phyloP scores from a whole-genome alignment of 805 yeast species.

The Spathaspora gorwiae region DNA sequence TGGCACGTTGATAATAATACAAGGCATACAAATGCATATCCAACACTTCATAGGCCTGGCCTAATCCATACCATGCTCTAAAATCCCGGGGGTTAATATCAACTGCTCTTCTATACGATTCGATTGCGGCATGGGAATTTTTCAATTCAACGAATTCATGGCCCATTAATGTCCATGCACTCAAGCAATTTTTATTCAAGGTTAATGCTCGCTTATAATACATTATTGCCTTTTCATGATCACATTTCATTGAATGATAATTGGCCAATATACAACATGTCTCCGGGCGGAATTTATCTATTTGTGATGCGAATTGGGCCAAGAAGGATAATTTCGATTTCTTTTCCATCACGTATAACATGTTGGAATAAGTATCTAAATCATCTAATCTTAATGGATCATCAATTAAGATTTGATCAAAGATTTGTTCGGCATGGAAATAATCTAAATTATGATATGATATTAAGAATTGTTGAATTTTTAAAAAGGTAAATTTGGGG shows the following conservation, averaged over 20 bases:
- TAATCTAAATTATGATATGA: slow-evolving; percentile 85
- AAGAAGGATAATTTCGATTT: slow-evolving; percentile 75
- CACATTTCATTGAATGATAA: slow-evolving; percentile 84
- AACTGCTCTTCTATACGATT: slow-evolving; percentile 88
- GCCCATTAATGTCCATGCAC: slow-evolving; percentile 98
- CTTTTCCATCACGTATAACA: slow-evolving; percentile 90
- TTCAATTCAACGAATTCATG: slow-evolving; percentile 96
- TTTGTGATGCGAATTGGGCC: slow-evolving; percentile 78
- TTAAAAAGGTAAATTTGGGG: slow-evolving; percentile 70
- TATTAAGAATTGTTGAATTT: slow-evolving; percentile 77
- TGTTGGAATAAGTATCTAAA: slow-evolving; percentile 89
- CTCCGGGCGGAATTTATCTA: slow-evolving; percentile 87
- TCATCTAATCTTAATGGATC: slow-evolving; percentile 91
- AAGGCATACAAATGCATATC: slow-evolving; percentile 92
- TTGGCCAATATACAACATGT: slow-evolving; percentile 93
- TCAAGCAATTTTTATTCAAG: slow-evolving; percentile 70
- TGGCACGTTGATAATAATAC: slow-evolving; percentile 88
- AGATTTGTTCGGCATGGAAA: slow-evolving; percentile 68
- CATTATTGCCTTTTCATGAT: slow-evolving; percentile 92
- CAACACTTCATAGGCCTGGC: slow-evolving; percentile 94
- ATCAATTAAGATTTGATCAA: slow-evolving; percentile 63
- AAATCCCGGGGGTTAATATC: slow-evolving; percentile 86
- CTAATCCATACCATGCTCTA: slow-evolving; percentile 97
- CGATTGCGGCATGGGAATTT: slow-evolving; percentile 96
- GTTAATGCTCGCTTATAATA: slow-evolving; percentile 87